phyloP scores from a whole-genome alignment of 257 asterid species.

The Penstemon eatonii region DNA sequence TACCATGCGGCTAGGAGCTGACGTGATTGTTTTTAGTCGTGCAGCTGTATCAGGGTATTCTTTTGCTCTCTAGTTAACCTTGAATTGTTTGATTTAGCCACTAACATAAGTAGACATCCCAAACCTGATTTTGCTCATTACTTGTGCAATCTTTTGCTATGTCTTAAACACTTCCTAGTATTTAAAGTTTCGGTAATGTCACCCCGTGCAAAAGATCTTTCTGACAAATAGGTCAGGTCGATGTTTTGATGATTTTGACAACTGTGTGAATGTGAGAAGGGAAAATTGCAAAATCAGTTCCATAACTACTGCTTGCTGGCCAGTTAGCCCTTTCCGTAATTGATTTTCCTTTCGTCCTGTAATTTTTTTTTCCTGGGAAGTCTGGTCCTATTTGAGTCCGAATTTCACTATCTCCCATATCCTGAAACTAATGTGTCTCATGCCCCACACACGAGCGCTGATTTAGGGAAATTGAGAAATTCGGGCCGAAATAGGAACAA shows the following conservation, averaged over 20 bases:
- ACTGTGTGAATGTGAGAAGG: slow-evolving; percentile 21
- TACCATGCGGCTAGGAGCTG: slow-evolving; percentile 96
- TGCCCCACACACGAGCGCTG: no score
- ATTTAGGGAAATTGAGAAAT: no score
- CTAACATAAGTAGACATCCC: slow-evolving; percentile 3
- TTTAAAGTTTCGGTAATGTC: slow-evolving; percentile 14
- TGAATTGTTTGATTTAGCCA: slow-evolving; percentile 24
- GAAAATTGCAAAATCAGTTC: no score
- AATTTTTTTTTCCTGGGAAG: no score
- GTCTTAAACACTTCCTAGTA: slow-evolving; percentile 4
- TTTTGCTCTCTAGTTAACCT: slow-evolving; percentile 25
- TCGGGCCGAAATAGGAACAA: no score
- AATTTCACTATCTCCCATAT: no score
- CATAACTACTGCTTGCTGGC: no score
- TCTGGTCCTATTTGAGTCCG: no score
- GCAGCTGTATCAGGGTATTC: slow-evolving; percentile 66
- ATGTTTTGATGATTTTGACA: slow-evolving; percentile 16
- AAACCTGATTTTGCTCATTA: slow-evolving; percentile 5
- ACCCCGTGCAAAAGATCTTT: slow-evolving; percentile 18
- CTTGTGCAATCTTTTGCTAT: slow-evolving; percentile 19
- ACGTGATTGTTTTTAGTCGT: slow-evolving; percentile 83
- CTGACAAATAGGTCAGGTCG: slow-evolving; percentile 10
- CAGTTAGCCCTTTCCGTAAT: no score
- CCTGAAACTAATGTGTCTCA: no score
- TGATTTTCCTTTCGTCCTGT: no score